A percentile compares a stretch with the other conserved stretches of the same genome.
These are phyloP conservation scores for Insectozyma bohioensis DNA, from an alignment of 1,139 yeast genomes.

Conservation along the genomic window DNA sequence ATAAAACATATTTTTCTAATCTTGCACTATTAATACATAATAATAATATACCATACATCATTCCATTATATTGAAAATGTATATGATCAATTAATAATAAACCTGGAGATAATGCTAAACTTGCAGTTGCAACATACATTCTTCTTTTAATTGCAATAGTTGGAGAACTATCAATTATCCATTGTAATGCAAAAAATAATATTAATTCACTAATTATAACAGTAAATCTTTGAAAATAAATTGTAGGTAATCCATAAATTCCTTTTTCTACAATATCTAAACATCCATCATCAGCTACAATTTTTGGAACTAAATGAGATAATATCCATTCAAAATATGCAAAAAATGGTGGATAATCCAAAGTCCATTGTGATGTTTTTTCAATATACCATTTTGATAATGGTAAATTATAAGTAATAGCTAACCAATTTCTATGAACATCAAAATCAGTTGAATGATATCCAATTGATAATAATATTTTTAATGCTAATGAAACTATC, in stretches of 20 bases:
- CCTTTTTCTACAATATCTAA: conserved; percentile 69
- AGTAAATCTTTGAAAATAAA: conserved; percentile 76
- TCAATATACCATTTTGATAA: conserved; percentile 80
- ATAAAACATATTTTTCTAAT: conserved; percentile 51
- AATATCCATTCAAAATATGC: conserved; percentile 90
- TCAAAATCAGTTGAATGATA: conserved; percentile 93
- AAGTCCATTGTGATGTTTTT: conserved; percentile 86
- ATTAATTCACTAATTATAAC: conserved; percentile 78
- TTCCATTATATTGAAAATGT: conserved; percentile 93
- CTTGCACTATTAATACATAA: conserved; percentile 73
- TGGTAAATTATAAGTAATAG: conserved; percentile 82
- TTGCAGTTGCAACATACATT: conserved; percentile 76
- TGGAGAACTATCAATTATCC: conserved; percentile 58
- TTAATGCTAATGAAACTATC: conserved; percentile 38
- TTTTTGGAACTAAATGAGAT: conserved; percentile 66
- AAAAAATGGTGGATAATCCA: conserved; percentile 96
- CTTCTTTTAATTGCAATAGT: conserved; percentile 33
- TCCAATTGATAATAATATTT: conserved; percentile 36
- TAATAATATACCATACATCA: conserved; percentile 82
- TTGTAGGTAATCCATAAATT: conserved; percentile 70
- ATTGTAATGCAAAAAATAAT: conserved; percentile 67
- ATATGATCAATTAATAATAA: conserved; percentile 85
- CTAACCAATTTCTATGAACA: conserved; percentile 96
- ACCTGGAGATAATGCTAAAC: conserved; percentile 87
- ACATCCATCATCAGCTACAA: conserved; percentile 73